These are phyloP conservation scores for Emergomyces africanus DNA, from an alignment of 2,329 filamentous ascomycete genomes.

Conservation along the genomic window DNA sequence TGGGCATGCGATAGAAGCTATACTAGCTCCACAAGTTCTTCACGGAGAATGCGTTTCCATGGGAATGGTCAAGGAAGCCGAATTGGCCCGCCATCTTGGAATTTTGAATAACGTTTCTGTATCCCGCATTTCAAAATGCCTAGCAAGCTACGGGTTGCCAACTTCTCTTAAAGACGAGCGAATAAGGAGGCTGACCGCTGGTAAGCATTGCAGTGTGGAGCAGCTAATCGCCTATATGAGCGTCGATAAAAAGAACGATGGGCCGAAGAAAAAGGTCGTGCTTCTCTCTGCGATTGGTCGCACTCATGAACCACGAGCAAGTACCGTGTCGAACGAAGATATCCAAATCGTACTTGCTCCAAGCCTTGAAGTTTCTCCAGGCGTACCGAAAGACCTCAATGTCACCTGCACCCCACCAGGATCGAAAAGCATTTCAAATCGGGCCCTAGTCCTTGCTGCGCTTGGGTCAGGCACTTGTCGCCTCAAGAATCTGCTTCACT, in stretches of 20 bases:
- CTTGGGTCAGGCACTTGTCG: slow-evolving; percentile 75
- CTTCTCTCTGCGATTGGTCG: slow-evolving; percentile 80
- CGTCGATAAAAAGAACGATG: slow-evolving; percentile 97
- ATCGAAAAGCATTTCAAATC: slow-evolving; percentile 95
- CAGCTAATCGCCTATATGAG: slow-evolving; percentile 85
- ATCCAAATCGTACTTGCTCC: slow-evolving; percentile 76
- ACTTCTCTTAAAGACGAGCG: slow-evolving; percentile 73
- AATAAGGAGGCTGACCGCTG: slow-evolving; percentile 68
- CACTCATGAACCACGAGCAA: slow-evolving; percentile 77
- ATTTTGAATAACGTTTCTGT: slow-evolving; percentile 77
- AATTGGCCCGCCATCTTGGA: slow-evolving; percentile 79
- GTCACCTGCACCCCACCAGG: slow-evolving; percentile 79
- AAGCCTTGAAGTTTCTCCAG: slow-evolving; percentile 59
- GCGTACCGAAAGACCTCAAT: slow-evolving; percentile 51
- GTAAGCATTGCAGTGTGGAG: slow-evolving; percentile 78
- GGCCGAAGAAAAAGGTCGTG: slow-evolving; percentile 89
- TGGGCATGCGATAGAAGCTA: slow-evolving; percentile 90
- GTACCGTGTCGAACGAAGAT: slow-evolving; percentile 71
- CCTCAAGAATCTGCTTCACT: slow-evolving; percentile 86
- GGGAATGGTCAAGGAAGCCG: slow-evolving; percentile 96
- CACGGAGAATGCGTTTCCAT: slow-evolving; percentile 95
- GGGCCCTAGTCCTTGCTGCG: slow-evolving; percentile 85
- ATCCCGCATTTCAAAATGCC: slow-evolving; percentile 79
- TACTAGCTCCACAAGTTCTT: slow-evolving; percentile 85
- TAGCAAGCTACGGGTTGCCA: slow-evolving; percentile 84